Conservation (phyloP, 352 stramenopile species). For the Elongisporangium anandrum region DNA sequence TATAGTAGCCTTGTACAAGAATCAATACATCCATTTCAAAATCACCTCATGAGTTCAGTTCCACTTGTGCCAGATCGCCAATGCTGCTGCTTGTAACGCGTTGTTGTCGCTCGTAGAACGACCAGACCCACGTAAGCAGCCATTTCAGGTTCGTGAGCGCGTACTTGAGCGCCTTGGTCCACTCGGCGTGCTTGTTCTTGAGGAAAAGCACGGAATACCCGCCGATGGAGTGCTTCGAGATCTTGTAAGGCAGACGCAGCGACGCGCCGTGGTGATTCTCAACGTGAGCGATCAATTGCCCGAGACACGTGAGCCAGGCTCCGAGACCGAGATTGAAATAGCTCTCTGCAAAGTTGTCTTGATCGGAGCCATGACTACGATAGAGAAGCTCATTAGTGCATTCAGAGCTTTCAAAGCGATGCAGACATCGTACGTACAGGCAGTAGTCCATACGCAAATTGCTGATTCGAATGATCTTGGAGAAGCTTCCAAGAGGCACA, state of each 20-base stretch:
- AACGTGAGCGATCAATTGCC: slow-evolving; percentile 57
- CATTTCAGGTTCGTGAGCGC: slow-evolving; percentile 84
- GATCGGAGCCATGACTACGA: slow-evolving; percentile 72
- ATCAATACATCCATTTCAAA: background rate
- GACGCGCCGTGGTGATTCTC: slow-evolving; percentile 17
- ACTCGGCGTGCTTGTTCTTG: slow-evolving; percentile 80
- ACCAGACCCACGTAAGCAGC: slow-evolving; percentile 65
- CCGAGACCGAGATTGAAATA: slow-evolving; percentile 83
- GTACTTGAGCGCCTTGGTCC: slow-evolving; percentile 85
- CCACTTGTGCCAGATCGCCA: too few species aligned
- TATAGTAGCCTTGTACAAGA: background rate
- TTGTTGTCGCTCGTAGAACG: background rate
- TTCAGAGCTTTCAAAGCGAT: background rate
- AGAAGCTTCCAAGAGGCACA: slow-evolving; percentile 82
- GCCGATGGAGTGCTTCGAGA: slow-evolving; percentile 67
- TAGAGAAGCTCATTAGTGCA: slow-evolving; percentile 13
- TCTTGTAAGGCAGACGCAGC: slow-evolving; percentile 77
- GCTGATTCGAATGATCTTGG: slow-evolving; percentile 78
- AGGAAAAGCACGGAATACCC: slow-evolving; percentile 67
- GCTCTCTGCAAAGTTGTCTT: slow-evolving; percentile 81
- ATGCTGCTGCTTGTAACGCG: background rate
- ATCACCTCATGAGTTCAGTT: background rate
- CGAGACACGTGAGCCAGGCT: slow-evolving; percentile 75
- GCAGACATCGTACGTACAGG: slow-evolving; percentile 41
- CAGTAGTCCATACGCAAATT: slow-evolving; percentile 80